Evolutionary conservation across 2,329 filamentous ascomycete species (phyloP), one percentile per base, ranked within the genome.

Genomic region (Chrysoporthe puriensis): DNA sequence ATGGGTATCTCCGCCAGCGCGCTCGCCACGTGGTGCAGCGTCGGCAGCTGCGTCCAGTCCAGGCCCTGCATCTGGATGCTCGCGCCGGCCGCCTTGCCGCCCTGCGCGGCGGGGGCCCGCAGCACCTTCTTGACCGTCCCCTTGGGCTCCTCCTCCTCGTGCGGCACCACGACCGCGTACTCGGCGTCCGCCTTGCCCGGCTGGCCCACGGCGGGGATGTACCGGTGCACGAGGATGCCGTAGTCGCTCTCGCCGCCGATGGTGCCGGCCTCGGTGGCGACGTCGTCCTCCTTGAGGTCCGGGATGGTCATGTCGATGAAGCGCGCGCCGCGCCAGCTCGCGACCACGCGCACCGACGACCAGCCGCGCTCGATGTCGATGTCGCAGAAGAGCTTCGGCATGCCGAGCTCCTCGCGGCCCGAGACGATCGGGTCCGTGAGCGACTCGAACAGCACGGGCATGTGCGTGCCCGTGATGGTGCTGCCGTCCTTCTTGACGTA

Each of bases 21-120:
- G 26, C 77, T 75, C 5, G 86, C 77, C 9, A 90, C 76, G 73
- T 90, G 85, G 72, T 90, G 86, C 63, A 90, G 76, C 2, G 87
- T 90, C 0, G 88, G 88, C 67, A 90, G 73, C 4, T 76, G 77
- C 59, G 86, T 78, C 86, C 83, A 86, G 71, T 86, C 82, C 18
- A 83, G 71, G 0, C 76, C 77, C 50, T 86, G 79, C 64, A 88
- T 82, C 62, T 77, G 75, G 62, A 90, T 75, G 2, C 72, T 79
- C 0, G 83, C 83, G 3, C 66, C 66, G 1, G 73, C 74, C 54
- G 54, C 43, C 21, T 48, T n/a, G 18, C 18, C 50, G 16, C 44
- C 18, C 8, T 1, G 58, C n/a, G 59, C 2, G 4, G 36, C 13
- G 7, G 63, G 58, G 0, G 83, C 76, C 62, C 77, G 76, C 46